Conservation (phyloP, 768 basidiomycete genomes). For the Termitomyces sp. region DNA sequence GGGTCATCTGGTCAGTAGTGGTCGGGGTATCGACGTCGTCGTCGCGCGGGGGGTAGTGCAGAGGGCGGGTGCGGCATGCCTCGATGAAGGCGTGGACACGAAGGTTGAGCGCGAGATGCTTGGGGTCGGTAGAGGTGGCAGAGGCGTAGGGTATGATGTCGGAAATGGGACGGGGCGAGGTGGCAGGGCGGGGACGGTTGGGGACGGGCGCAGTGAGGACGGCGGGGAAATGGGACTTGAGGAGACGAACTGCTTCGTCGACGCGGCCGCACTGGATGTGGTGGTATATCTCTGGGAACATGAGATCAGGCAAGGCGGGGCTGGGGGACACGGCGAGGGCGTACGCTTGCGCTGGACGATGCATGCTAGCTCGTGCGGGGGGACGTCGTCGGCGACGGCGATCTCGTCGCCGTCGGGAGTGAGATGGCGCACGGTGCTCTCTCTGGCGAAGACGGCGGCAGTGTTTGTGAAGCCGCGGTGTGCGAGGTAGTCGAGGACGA, state of each 20-base stretch:
- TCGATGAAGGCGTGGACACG: slow-evolving; percentile 88
- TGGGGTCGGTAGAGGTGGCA: slow-evolving; percentile 65
- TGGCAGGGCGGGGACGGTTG: slow-evolving; percentile 10
- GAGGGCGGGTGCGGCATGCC: slow-evolving; percentile 67
- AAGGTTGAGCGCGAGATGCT: slow-evolving; percentile 77
- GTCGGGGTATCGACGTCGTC: slow-evolving; percentile 3
- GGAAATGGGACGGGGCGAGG: slow-evolving; percentile 17
- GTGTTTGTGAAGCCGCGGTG: slow-evolving; percentile 72
- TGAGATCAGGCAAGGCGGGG: neutral
- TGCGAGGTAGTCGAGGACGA: slow-evolving; percentile 75
- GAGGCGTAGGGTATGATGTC: slow-evolving; percentile 43
- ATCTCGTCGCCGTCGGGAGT: slow-evolving; percentile 72
- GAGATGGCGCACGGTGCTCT: slow-evolving; percentile 56
- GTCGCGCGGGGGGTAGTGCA: slow-evolving; percentile 34
- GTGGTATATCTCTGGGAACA: slow-evolving; percentile 54
- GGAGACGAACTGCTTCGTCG: slow-evolving; percentile 57
- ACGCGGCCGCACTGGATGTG: slow-evolving; percentile 75
- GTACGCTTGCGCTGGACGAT: slow-evolving; percentile 53
- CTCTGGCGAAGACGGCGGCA: slow-evolving; percentile 60
- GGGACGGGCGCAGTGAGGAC: slow-evolving; percentile 41
- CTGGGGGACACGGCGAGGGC: slow-evolving; percentile 1
- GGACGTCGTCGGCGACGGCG: slow-evolving; percentile 22
- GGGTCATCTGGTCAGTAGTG: slow-evolving; percentile 27
- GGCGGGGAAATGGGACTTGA: slow-evolving; percentile 71
- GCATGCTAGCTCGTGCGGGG: slow-evolving; percentile 36